A percentile compares a stretch with the other conserved stretches of the same genome.
These are phyloP conservation scores for Hymenochaete sp. DNA, from an alignment of 1,284 basidiomycete genomes.

Conservation along the genomic window DNA sequence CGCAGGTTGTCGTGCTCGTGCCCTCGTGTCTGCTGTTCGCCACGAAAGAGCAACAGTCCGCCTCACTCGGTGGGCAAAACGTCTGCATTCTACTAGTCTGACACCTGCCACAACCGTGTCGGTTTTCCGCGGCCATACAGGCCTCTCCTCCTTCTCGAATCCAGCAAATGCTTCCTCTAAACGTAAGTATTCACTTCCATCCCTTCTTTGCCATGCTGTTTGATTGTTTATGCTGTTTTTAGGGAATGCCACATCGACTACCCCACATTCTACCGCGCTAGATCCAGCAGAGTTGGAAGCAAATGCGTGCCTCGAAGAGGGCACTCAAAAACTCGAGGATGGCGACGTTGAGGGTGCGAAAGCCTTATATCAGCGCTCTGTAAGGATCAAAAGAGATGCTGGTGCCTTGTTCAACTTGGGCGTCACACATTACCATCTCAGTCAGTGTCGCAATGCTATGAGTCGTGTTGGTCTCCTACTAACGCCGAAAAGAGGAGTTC, in stretches of 20 bases:
- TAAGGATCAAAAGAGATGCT: slow-evolving; percentile 73
- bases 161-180: slow-evolving; percentile 7
- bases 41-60: no score
- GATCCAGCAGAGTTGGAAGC: slow-evolving; percentile 84
- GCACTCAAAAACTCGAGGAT: slow-evolving; percentile 82
- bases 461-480: slow-evolving; percentile 10
- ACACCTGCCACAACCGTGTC: slow-evolving; percentile 11
- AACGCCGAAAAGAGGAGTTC: slow-evolving; percentile 59
- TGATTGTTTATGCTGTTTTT: slow-evolving; percentile 17
- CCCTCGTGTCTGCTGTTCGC: slow-evolving; percentile 2
- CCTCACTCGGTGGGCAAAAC: no score
- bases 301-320: slow-evolving; percentile 74
- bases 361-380: slow-evolving; percentile 69
- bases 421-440: slow-evolving; percentile 83
- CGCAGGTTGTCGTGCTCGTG: slow-evolving; percentile 2
- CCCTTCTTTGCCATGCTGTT: not conserved
- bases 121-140: not conserved
- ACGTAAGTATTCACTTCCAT: slow-evolving; percentile 7
- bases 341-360: slow-evolving; percentile 82
- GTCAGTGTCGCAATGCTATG: slow-evolving; percentile 36
- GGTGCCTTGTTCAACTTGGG: slow-evolving; percentile 85
- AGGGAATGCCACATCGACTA: slow-evolving; percentile 83
- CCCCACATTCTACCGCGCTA: slow-evolving; percentile 66
- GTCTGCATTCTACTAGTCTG: slow-evolving; percentile 12
- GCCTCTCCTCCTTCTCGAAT: slow-evolving; percentile 10